Conservation (phyloP, 2,329 filamentous ascomycete species). For the Calonectria naviculata region DNA sequence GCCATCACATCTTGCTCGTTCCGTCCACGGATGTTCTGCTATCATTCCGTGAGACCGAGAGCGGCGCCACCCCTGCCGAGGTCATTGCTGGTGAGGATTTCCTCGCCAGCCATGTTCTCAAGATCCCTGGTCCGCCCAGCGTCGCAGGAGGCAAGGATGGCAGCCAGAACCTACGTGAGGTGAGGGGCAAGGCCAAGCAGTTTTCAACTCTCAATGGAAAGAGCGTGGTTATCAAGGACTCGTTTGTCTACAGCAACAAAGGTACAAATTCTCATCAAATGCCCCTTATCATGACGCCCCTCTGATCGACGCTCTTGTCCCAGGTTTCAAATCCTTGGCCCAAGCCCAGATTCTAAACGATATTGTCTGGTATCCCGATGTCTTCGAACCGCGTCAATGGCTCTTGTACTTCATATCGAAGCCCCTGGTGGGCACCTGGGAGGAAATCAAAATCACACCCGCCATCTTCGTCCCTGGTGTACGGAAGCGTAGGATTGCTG, state of each 20-base stretch:
- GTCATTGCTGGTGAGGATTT: constrained; percentile 93
- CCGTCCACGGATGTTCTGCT: constrained; percentile 93
- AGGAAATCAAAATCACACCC: constrained; percentile 77
- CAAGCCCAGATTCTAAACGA: constrained; percentile 91
- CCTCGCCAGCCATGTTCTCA: constrained; percentile 94
- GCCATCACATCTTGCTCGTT: constrained; percentile 94
- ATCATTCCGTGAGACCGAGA: constrained; percentile 88
- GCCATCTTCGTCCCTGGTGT: constrained; percentile 67
- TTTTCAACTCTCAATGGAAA: constrained; percentile 93
- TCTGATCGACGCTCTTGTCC: constrained; percentile 35
- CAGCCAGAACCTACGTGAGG: constrained; percentile 79
- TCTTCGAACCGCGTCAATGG: constrained; percentile 92
- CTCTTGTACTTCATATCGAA: constrained; percentile 95
- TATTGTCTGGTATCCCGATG: constrained; percentile 87
- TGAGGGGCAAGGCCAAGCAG: constrained; percentile 91
- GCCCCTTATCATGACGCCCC: neutral
- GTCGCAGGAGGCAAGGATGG: constrained; percentile 67
- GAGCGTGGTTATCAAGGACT: constrained; percentile 94
- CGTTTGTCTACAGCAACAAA: constrained; percentile 95
- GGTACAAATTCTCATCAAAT: constrained; percentile 60
- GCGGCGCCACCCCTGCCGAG: constrained; percentile 80
- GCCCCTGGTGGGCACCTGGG: constrained; percentile 86
- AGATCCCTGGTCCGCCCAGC: constrained; percentile 72
- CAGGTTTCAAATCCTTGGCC: constrained; percentile 91
- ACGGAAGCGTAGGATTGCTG: constrained; percentile 50